Conservation (phyloP, 2,329 filamentous ascomycete species). For the Cadophora malorum region DNA sequence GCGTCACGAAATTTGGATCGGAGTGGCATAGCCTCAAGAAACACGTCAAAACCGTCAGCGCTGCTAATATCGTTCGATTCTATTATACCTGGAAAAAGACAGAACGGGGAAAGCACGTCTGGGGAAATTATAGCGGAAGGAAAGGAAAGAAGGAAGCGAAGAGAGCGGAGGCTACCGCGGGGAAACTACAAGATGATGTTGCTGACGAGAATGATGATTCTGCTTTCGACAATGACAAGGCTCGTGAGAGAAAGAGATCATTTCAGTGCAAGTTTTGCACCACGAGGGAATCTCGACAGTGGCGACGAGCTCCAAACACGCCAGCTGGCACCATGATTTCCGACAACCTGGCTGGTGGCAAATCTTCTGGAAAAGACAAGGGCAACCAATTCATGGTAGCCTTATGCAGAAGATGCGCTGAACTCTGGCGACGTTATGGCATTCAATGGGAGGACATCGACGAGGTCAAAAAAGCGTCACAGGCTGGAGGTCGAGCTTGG, state of each 20-base stretch:
- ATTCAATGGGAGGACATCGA: slow-evolving; percentile 96
- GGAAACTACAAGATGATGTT: slow-evolving; percentile 88
- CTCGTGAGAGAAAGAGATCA: slow-evolving; percentile 74
- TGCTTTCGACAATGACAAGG: slow-evolving; percentile 88
- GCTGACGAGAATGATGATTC: slow-evolving; percentile 94
- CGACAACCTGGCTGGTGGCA: slow-evolving; percentile 63
- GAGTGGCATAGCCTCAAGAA: slow-evolving; percentile 84
- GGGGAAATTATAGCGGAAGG: slow-evolving; percentile 85
- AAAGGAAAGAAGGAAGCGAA: slow-evolving; percentile 90
- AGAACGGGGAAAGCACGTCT: slow-evolving; percentile 81
- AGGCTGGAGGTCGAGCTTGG: slow-evolving; percentile 80
- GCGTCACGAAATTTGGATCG: slow-evolving; percentile 86
- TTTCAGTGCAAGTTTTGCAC: slow-evolving; percentile 96
- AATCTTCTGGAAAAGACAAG: slow-evolving; percentile 74
- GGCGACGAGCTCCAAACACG: slow-evolving; percentile 86
- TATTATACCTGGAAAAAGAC: slow-evolving; percentile 99
- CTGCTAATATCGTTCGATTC: slow-evolving; percentile 84
- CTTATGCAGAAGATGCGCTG: slow-evolving; percentile 87
- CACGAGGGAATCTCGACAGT: slow-evolving; percentile 81
- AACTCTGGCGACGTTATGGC: slow-evolving; percentile 93
- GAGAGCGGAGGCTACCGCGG: slow-evolving; percentile 71
- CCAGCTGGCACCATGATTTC: slow-evolving; percentile 73
- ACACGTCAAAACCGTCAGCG: slow-evolving; percentile 82
- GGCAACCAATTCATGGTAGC: slow-evolving; percentile 76
- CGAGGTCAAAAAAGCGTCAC: slow-evolving; percentile 87